Conservation (phyloP, 2,329 filamentous ascomycete species). For the Colletotrichum incanum region DNA sequence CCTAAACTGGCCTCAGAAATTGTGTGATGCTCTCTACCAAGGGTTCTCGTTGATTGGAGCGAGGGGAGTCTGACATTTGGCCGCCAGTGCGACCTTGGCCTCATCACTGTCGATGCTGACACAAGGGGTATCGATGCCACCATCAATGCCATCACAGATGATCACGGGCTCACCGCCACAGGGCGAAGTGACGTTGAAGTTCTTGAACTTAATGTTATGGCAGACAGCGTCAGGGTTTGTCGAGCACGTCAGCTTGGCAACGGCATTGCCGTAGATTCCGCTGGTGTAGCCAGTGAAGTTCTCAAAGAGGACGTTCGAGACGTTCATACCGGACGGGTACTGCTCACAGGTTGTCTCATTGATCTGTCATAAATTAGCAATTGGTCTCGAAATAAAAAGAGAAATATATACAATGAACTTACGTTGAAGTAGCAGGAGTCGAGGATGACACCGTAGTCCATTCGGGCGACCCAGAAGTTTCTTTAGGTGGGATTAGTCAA, state of each 20-base stretch:
- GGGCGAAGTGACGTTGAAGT: conserved; percentile 70
- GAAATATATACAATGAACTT: neutral
- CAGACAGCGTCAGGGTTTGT: conserved; percentile 69
- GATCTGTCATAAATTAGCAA: conserved; percentile 7
- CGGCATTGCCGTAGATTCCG: conserved; percentile 68
- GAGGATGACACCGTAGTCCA: conserved; percentile 70
- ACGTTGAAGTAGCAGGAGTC: conserved; percentile 73
- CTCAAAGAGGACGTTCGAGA: conserved; percentile 72
- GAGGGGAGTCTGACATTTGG: conserved; percentile 37
- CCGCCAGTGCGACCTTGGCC: conserved; percentile 31
- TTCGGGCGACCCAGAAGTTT: conserved; percentile 72
- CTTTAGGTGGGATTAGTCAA: conserved; percentile 45
- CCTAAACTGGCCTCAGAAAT: neutral
- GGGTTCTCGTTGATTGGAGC: conserved; percentile 30
- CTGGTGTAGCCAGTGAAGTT: conserved; percentile 72
- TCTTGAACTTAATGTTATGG: conserved; percentile 67
- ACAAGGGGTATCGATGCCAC: conserved; percentile 53
- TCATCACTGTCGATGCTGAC: conserved; percentile 44
- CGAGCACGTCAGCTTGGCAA: conserved; percentile 70
- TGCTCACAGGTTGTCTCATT: conserved; percentile 66
- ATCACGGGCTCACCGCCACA: conserved; percentile 60
- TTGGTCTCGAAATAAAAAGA: neutral
- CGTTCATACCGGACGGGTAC: conserved; percentile 71
- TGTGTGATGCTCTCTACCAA: neutral
- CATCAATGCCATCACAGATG: conserved; percentile 65